phyloP scores from a whole-genome alignment of 2,329 filamentous ascomycete genomes.

The Erysiphe pisi region DNA sequence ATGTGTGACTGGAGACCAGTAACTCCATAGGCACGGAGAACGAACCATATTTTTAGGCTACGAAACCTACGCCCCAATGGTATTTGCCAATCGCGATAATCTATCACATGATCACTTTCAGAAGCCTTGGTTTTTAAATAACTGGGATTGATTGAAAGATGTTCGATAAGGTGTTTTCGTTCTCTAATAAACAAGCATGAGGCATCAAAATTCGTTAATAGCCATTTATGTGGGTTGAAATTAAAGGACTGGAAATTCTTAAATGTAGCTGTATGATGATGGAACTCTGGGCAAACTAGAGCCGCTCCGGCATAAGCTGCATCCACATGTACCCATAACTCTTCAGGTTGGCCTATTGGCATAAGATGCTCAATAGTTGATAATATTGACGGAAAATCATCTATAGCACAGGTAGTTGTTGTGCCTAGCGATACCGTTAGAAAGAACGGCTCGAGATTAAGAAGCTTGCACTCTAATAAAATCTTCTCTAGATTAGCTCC shows the following conservation, averaged over 20 bases:
- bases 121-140: conserved; percentile 76
- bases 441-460: conserved; percentile 74
- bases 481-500: conserved; percentile 50
- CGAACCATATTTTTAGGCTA: conserved; percentile 89
- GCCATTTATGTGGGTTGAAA: conserved; percentile 97
- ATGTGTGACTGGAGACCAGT: conserved; percentile 65
- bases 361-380: conserved; percentile 37
- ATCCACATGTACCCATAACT: conserved; percentile 87
- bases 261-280: conserved; percentile 53
- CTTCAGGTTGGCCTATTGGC: conserved; percentile 39
- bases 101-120: conserved; percentile 73
- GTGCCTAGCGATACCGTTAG: conserved; percentile 75
- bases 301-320: conserved; percentile 85
- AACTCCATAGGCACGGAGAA: conserved; percentile 71
- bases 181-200: conserved; percentile 70
- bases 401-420: conserved; percentile 77
- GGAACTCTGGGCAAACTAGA: conserved; percentile 70
- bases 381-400: conserved; percentile 51
- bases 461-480: conserved; percentile 53
- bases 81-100: conserved; percentile 97
- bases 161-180: conserved; percentile 64
- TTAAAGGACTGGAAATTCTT: conserved; percentile 74
- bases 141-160: conserved; percentile 65
- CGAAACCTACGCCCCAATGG: conserved; percentile 82
- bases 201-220: conserved; percentile 83